Evolutionary conservation across 2,329 filamentous ascomycete species (phyloP).

Genomic region (Cladosporium austrohemisphaericum): DNA sequence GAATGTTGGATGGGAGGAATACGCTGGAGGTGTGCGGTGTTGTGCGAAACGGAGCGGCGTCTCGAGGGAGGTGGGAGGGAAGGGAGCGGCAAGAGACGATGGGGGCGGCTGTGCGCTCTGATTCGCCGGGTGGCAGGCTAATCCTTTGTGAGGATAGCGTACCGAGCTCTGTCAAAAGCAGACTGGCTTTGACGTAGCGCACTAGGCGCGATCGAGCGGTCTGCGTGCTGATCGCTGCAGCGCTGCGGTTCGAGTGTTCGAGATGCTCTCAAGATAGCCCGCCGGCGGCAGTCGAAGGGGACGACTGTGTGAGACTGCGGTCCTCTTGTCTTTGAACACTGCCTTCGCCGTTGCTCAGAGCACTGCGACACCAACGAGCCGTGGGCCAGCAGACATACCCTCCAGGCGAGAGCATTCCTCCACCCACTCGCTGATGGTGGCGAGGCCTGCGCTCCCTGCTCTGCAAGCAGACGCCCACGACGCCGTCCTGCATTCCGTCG

Average conservation of each 20-base stretch:
- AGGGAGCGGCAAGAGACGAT: neutral
- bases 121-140: slow-evolving; percentile 6
- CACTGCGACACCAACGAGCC: neutral
- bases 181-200: neutral
- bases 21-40: slow-evolving; percentile 6
- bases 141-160: neutral
- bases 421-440: neutral
- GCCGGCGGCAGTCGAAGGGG: neutral
- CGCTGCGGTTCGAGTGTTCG: slow-evolving; percentile 8
- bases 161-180: neutral
- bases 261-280: slow-evolving; percentile 10
- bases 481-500: slow-evolving; percentile 11
- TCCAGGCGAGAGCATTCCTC: too few relatives aligned
- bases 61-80: slow-evolving; percentile 2
- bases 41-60: slow-evolving; percentile 1
- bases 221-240: slow-evolving; percentile 5
- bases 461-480: slow-evolving; percentile 11
- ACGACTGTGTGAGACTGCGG: neutral
- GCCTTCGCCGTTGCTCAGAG: slow-evolving; percentile 9
- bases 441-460: neutral
- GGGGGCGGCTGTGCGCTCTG: slow-evolving; percentile 4
- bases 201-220: neutral
- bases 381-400: too few relatives aligned
- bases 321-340: neutral
- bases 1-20: neutral